Evolutionary conservation across 352 stramenopile genomes (phyloP).

Genomic region (Phytopythium delawarense): DNA sequence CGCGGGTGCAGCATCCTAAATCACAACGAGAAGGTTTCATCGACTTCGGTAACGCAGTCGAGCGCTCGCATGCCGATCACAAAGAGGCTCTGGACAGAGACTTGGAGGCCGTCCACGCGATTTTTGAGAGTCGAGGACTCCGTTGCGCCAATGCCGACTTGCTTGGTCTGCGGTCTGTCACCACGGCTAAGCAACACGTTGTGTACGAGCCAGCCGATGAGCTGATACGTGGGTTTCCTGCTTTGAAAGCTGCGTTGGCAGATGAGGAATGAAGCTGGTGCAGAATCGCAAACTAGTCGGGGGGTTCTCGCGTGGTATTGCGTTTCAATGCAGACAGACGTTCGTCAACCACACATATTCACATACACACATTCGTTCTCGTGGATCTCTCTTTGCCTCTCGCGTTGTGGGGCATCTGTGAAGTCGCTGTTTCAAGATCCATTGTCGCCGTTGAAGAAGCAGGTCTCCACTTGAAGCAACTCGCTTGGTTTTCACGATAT

Average conservation of each 20-base stretch:
- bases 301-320: too few species aligned
- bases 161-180: constrained; percentile 10
- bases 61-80: constrained; percentile 52
- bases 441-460: too few species aligned
- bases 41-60: constrained; percentile 81
- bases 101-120: constrained; percentile 52
- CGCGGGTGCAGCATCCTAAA: constrained; percentile 81
- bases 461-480: too few species aligned
- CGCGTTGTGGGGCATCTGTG: too few species aligned
- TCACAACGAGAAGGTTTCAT: constrained; percentile 62
- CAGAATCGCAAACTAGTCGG: too few species aligned
- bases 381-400: too few species aligned
- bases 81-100: constrained; percentile 54
- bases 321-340: too few species aligned
- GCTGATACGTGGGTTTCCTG: constrained; percentile 28
- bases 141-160: constrained; percentile 6
- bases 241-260: constrained; percentile 11
- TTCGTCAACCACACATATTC: too few species aligned
- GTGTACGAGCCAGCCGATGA: constrained; percentile 17
- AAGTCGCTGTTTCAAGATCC: too few species aligned
- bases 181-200: constrained; percentile 22
- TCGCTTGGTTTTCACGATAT: too few species aligned
- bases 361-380: too few species aligned
- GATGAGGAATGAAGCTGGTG: not conserved
- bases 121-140: constrained; percentile 56